Percentiles rank a stretch among this genome's conserved stretches.
Evolutionary conservation across 1,139 yeast genomes (phyloP).

Genomic region (Protomyces pachydermus): DNA sequence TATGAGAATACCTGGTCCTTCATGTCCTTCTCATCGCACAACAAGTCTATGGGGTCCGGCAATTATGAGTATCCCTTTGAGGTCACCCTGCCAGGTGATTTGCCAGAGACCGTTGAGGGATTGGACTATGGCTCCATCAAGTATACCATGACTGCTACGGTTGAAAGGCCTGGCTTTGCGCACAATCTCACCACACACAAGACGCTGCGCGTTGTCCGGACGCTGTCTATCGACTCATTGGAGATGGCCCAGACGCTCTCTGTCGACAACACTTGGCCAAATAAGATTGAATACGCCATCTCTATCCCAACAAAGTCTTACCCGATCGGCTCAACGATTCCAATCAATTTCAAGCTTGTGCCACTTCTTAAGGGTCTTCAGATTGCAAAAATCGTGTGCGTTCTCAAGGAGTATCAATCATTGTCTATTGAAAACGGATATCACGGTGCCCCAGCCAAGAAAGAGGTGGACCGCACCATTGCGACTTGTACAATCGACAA

Average conservation of each 20-base stretch:
- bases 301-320: constrained; percentile 84
- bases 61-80: constrained; percentile 90
- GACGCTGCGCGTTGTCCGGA: constrained; percentile 77
- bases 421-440: constrained; percentile 54
- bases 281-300: constrained; percentile 82
- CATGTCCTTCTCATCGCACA: constrained; percentile 45
- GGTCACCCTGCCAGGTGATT: constrained; percentile 74
- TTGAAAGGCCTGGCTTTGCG: constrained; percentile 78
- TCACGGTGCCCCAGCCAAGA: constrained; percentile 34
- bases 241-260: constrained; percentile 90
- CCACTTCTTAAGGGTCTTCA: constrained; percentile 78
- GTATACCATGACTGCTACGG: constrained; percentile 69
- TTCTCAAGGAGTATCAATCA: constrained; percentile 62
- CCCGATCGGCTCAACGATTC: constrained; percentile 78
- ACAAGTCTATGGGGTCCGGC: constrained; percentile 45
- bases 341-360: constrained; percentile 64
- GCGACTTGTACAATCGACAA: constrained; percentile 39
- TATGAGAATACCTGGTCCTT: constrained; percentile 77
- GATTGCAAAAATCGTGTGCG: constrained; percentile 65
- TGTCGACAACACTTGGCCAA: constrained; percentile 94
- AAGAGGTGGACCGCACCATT: constrained; percentile 40
- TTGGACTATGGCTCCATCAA: constrained; percentile 76
- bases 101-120: constrained; percentile 88
- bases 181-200: constrained; percentile 61
- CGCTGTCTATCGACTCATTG: constrained; percentile 78